phyloP scores from a whole-genome alignment of 169 alveolate genomes.

The Plasmodium malariae region DNA sequence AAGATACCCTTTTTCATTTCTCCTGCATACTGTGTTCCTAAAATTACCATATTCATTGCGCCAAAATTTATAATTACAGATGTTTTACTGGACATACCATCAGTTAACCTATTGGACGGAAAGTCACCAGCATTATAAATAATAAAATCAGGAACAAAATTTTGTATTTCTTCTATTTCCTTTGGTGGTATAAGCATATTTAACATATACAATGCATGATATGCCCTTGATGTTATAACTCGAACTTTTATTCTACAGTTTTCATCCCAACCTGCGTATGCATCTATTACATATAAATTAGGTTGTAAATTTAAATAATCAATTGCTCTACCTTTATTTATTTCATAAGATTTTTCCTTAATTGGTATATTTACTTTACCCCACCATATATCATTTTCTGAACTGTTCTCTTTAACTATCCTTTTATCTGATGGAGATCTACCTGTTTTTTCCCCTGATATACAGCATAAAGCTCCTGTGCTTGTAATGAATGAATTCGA shows the following conservation, averaged over 20 bases:
- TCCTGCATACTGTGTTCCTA: conserved; percentile 98
- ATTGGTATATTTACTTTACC: conserved; percentile 95
- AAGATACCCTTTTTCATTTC: conserved; percentile 97
- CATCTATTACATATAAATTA: conserved; percentile 94
- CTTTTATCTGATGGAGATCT: conserved; percentile 95
- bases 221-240: conserved; percentile 94
- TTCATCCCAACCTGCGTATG: conserved; percentile 98
- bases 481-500: conserved; percentile 85
- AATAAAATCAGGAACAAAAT: conserved; percentile 91
- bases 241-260: conserved; percentile 92
- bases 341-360: conserved; percentile 88
- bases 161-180: conserved; percentile 88
- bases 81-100: conserved; percentile 91
- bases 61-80: conserved; percentile 93
- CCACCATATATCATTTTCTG: conserved; percentile 95
- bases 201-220: conserved; percentile 98
- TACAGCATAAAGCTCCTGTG: conserved; percentile 91
- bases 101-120: conserved; percentile 92
- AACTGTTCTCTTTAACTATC: conserved; percentile 90
- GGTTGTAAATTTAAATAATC: conserved; percentile 92
- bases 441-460: conserved; percentile 92
- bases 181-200: conserved; percentile 95
- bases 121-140: conserved; percentile 96
- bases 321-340: conserved; percentile 93
- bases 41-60: conserved; percentile 93